Evolutionary conservation across 495 filamentous ascomycete species (phyloP).

Genomic region (Aspergillus hancockii): DNA sequence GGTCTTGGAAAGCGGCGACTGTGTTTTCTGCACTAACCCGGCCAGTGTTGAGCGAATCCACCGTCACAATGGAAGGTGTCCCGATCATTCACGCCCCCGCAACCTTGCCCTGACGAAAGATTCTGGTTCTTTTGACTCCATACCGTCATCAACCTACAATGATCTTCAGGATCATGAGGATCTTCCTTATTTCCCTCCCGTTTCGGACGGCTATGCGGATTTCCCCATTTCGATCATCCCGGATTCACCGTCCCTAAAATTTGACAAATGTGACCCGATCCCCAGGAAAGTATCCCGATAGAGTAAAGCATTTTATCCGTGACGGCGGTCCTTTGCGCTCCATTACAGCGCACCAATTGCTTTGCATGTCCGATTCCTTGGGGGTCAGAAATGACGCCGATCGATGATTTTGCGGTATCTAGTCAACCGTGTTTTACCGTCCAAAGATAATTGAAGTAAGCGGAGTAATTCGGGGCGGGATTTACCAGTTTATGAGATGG

Average conservation of each 20-base stretch:
- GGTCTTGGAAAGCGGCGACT: neutral
- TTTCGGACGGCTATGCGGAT: neutral
- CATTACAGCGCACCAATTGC: neutral
- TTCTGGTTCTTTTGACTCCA: neutral
- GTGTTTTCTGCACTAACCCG: neutral
- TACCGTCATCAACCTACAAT: conserved; percentile 2
- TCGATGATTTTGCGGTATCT: neutral
- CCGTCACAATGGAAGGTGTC: neutral
- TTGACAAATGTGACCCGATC: neutral
- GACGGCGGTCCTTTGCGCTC: neutral
- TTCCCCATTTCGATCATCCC: conserved; percentile 3
- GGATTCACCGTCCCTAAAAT: neutral
- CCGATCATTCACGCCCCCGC: neutral
- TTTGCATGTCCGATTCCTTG: neutral
- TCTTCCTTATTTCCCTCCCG: neutral
- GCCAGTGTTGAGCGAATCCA: neutral
- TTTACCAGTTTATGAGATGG: neutral
- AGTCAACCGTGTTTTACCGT: neutral
- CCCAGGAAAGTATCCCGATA: conserved; percentile 2
- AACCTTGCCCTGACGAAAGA: neutral
- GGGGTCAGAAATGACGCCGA: neutral
- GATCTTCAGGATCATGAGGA: conserved; percentile 4
- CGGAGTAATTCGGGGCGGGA: neutral
- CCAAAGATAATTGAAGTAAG: neutral
- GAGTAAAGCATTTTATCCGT: neutral